phyloP scores from a whole-genome alignment of 2,329 filamentous ascomycete genomes.

The Sporothrix phasma region DNA sequence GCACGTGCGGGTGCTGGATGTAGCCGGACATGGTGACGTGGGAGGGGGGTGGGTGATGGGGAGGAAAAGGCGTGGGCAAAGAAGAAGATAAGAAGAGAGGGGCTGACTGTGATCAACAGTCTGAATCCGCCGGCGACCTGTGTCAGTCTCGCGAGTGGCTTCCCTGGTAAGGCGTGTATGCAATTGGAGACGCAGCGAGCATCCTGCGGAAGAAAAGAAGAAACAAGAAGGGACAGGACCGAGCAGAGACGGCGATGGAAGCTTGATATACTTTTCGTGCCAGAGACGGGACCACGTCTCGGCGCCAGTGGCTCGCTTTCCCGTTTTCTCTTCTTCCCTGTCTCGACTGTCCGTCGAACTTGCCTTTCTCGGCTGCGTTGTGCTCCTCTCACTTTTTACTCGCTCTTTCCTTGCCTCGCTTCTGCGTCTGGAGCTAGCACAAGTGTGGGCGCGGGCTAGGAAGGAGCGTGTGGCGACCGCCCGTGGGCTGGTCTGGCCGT shows the following conservation, averaged over 20 bases:
- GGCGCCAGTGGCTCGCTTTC: background rate
- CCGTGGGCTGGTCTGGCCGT: conserved; percentile 2
- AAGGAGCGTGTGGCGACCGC: conserved; percentile 10
- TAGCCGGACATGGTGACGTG: conserved; percentile 27
- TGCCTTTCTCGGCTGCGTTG: background rate
- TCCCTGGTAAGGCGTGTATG: background rate
- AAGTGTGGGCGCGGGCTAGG: conserved; percentile 1
- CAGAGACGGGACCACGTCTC: background rate
- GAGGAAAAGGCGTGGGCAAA: background rate
- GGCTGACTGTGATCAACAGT: background rate
- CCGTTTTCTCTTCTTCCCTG: background rate
- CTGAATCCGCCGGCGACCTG: background rate
- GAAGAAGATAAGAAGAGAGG: background rate
- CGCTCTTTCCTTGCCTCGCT: background rate
- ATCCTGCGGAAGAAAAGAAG: background rate
- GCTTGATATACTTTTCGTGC: background rate
- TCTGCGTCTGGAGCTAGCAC: background rate
- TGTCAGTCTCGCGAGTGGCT: background rate
- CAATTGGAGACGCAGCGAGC: conserved; percentile 1
- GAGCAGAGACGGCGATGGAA: background rate
- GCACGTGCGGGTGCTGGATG: conserved; percentile 31
- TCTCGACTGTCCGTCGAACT: background rate
- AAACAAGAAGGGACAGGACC: background rate
- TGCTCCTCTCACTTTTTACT: background rate
- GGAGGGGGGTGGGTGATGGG: background rate